Conservation (phyloP, 352 stramenopile species). For the Blastocystis sp. region DNA sequence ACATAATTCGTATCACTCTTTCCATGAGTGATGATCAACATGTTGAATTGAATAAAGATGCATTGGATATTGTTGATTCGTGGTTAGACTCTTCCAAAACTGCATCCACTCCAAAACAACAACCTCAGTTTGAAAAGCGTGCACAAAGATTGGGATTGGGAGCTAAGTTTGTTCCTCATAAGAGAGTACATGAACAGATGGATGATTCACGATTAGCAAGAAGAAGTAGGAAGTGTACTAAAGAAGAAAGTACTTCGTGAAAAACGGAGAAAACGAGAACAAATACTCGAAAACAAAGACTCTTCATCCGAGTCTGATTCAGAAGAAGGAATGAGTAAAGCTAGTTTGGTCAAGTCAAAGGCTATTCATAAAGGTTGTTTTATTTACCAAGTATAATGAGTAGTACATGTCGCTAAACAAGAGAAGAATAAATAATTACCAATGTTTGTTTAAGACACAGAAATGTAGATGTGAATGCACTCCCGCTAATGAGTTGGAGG, state of each 20-base stretch:
- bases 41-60: conserved; percentile 51
- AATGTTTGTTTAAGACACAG: not conserved
- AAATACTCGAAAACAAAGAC: conserved; percentile 14
- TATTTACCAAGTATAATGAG: not conserved
- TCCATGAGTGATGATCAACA: conserved; percentile 38
- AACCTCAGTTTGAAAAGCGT: conserved; percentile 36
- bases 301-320: conserved; percentile 28
- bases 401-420: not conserved
- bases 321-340: conserved; percentile 39
- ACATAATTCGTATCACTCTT: not conserved
- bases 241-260: conserved; percentile 62
- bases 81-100: conserved; percentile 3
- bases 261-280: conserved; percentile 32
- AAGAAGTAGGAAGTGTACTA: conserved; percentile 31
- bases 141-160: conserved; percentile 30
- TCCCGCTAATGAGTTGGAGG: not conserved
- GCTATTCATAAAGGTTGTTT: not conserved
- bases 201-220: not conserved
- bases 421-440: not conserved
- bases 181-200: not conserved
- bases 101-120: not conserved
- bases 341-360: conserved; percentile 25
- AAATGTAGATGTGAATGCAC: not conserved
- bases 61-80: conserved; percentile 40
- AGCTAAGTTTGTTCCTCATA: conserved; percentile 59